A percentile compares a stretch with the other conserved stretches of the same genome.
These are phyloP conservation scores for Lactarius quietus DNA, from an alignment of 768 basidiomycete species.

Conservation along the genomic window DNA sequence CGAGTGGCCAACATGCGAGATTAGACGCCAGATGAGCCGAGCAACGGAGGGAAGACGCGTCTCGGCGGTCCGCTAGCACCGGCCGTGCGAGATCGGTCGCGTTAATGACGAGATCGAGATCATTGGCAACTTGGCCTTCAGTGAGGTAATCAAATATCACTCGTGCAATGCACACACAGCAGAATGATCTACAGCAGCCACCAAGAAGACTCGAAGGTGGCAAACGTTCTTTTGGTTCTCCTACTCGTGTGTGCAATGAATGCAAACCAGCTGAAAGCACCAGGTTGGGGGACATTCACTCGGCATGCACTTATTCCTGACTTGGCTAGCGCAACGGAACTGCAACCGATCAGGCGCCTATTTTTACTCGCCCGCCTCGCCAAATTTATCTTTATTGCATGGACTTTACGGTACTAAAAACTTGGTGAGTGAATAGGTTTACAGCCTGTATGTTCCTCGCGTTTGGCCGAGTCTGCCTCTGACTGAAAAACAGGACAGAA, in stretches of 20 bases:
- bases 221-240: not conserved
- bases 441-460: too few species aligned
- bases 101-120: not conserved
- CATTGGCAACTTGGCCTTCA: not conserved
- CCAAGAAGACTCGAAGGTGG: too few species aligned
- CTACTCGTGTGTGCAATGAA: too few species aligned
- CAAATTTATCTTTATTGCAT: not conserved
- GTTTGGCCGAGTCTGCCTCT: not conserved
- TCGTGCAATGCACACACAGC: too few species aligned
- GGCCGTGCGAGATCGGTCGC: not conserved
- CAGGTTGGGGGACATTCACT: too few species aligned
- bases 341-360: not conserved
- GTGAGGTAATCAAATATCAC: too few species aligned
- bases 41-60: not conserved
- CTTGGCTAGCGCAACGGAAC: not conserved
- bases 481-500: not conserved
- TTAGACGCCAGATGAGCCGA: too few species aligned
- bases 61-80: not conserved
- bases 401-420: not conserved
- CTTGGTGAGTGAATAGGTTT: not conserved
- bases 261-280: not conserved
- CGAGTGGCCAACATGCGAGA: not conserved
- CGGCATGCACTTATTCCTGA: not conserved
- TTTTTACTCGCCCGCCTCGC: not conserved
- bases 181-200: not conserved